Conservation (phyloP, 805 yeast genomes). For the Yamadazyma tumulicola region DNA sequence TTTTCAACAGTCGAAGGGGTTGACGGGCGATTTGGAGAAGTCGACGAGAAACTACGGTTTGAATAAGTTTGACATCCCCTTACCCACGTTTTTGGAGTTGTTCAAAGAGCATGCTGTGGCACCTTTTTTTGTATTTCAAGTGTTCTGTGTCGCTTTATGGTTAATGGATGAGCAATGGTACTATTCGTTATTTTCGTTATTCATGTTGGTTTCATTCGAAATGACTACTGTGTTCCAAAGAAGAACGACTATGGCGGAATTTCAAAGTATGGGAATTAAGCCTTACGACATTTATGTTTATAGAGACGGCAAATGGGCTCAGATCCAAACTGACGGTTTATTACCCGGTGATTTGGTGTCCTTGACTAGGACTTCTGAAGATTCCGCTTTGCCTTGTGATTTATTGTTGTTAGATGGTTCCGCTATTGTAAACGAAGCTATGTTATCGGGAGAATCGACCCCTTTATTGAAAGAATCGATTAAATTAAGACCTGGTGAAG, state of each 20-base stretch:
- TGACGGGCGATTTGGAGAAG: conserved; percentile 48
- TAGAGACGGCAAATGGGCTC: conserved; percentile 69
- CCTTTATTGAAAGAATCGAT: conserved; percentile 93
- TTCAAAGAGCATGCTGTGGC: conserved; percentile 98
- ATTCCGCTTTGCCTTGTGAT: conserved; percentile 92
- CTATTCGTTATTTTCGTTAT: conserved; percentile 82
- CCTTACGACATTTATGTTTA: conserved; percentile 76
- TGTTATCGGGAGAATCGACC: conserved; percentile 98
- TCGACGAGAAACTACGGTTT: conserved; percentile 66
- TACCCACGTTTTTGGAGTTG: conserved; percentile 85
- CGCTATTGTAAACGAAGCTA: conserved; percentile 96
- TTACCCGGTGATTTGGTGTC: conserved; percentile 93
- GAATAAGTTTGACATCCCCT: conserved; percentile 90
- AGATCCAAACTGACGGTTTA: conserved; percentile 66
- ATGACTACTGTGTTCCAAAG: conserved; percentile 94
- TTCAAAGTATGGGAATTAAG: conserved; percentile 94
- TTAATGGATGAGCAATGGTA: conserved; percentile 97
- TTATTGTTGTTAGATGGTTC: conserved; percentile 81
- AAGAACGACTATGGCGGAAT: conserved; percentile 89
- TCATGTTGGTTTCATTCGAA: conserved; percentile 92
- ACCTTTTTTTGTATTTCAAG: conserved; percentile 94
- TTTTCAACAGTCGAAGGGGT: conserved; percentile 57
- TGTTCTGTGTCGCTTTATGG: conserved; percentile 95
- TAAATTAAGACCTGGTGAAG: conserved; percentile 72
- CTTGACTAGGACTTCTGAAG: conserved; percentile 83